These are phyloP conservation scores for Phlebiopsis gigantea DNA, from an alignment of 768 basidiomycete species.

Conservation along the genomic window DNA sequence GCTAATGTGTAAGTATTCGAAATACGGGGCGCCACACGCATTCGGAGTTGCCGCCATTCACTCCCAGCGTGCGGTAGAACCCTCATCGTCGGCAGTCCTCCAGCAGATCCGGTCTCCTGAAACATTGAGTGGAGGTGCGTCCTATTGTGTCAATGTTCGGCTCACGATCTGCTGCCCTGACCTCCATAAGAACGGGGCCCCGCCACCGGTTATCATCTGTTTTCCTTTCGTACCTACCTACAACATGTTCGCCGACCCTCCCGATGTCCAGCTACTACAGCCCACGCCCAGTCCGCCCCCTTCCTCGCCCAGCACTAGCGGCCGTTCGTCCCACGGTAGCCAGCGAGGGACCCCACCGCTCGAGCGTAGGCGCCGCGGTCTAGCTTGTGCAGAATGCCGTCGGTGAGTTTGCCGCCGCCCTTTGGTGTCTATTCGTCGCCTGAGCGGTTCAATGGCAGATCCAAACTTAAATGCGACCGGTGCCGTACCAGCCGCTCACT, in stretches of 20 bases:
- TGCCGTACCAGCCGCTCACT: constrained; percentile 6
- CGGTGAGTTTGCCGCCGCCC: constrained; percentile 26
- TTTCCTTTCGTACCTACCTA: not conserved
- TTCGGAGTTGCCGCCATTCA: not conserved
- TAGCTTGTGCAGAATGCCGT: constrained; percentile 51
- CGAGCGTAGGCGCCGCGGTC: constrained; percentile 30
- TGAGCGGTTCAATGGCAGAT: constrained; percentile 23
- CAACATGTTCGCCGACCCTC: not conserved
- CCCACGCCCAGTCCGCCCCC: too few species aligned
- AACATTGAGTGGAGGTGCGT: not conserved
- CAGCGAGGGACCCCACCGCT: not conserved
- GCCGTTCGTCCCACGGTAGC: not conserved
- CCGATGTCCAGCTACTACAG: not conserved
- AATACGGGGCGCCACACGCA: not conserved
- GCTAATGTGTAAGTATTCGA: not conserved
- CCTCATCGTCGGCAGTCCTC: constrained; percentile 3
- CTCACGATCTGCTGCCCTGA: not conserved
- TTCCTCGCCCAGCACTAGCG: too few species aligned
- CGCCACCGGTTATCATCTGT: not conserved
- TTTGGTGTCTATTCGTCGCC: not conserved
- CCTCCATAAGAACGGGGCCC: not conserved
- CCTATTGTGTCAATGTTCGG: not conserved
- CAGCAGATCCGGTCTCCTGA: constrained; percentile 1
- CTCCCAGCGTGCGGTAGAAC: constrained; percentile 1
- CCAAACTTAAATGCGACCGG: constrained; percentile 54